A percentile compares a stretch with the other conserved stretches of the same genome.
phyloP scores from a whole-genome alignment of 2,329 filamentous ascomycete species.

The Colletotrichum falcatum region DNA sequence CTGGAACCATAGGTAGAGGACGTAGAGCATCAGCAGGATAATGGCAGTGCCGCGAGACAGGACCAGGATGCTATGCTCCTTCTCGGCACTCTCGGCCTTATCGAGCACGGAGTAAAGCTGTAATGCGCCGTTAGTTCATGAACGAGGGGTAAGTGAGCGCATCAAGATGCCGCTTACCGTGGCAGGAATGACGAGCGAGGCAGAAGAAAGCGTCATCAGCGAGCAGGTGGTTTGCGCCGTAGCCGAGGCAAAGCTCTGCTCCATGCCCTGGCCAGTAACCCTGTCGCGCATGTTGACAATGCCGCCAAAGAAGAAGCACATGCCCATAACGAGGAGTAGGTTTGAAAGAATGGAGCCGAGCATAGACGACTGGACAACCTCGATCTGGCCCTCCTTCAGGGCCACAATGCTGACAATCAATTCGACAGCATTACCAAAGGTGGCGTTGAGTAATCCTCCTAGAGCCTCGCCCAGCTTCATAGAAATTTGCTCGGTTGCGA shows the following conservation, averaged over 20 bases:
- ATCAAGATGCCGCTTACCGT: slow-evolving; percentile 60
- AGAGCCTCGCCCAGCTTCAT: slow-evolving; percentile 78
- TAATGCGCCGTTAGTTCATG: slow-evolving; percentile 7
- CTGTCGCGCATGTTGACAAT: slow-evolving; percentile 68
- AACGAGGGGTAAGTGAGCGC: not conserved
- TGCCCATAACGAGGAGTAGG: slow-evolving; percentile 86
- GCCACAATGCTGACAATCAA: slow-evolving; percentile 93
- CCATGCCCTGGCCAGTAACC: slow-evolving; percentile 66
- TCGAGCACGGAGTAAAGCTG: slow-evolving; percentile 76
- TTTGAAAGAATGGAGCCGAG: slow-evolving; percentile 96
- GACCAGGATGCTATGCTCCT: slow-evolving; percentile 70
- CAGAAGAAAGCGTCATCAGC: slow-evolving; percentile 80
- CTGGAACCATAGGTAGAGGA: slow-evolving; percentile 83
- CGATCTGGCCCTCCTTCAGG: slow-evolving; percentile 84
- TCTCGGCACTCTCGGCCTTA: slow-evolving; percentile 54
- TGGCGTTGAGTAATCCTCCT: slow-evolving; percentile 80
- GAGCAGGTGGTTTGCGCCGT: slow-evolving; percentile 83
- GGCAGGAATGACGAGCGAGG: slow-evolving; percentile 83
- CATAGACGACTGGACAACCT: slow-evolving; percentile 98
- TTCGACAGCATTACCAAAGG: slow-evolving; percentile 84
- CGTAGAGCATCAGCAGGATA: slow-evolving; percentile 79
- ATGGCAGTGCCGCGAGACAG: slow-evolving; percentile 82
- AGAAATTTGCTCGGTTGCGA: slow-evolving; percentile 83
- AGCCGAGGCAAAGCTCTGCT: slow-evolving; percentile 80
- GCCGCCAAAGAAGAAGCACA: slow-evolving; percentile 83